Percentiles rank a stretch among this genome's conserved stretches.
Conservation (phyloP, 352 stramenopile species). For the Pythium scleroteichum region DNA sequence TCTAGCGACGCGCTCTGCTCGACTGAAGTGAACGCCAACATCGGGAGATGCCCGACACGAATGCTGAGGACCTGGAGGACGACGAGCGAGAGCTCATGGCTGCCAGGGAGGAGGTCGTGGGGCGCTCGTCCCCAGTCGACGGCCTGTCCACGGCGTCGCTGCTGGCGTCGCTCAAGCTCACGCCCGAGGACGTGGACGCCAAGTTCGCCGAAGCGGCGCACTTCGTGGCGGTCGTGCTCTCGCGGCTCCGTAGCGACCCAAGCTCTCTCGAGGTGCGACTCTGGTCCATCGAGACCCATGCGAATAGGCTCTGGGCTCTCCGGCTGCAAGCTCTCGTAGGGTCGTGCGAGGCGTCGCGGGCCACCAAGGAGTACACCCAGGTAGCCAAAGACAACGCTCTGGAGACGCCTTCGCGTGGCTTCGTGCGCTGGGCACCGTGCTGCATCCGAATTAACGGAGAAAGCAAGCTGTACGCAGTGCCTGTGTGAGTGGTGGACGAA, state of each 20-base stretch:
- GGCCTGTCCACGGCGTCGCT: slow-evolving; percentile 6
- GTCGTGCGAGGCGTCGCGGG: slow-evolving; percentile 57
- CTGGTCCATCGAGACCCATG: slow-evolving; percentile 48
- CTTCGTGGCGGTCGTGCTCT: slow-evolving; percentile 59
- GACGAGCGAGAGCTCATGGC: slow-evolving; percentile 38
- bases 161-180: slow-evolving; percentile 17
- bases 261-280: slow-evolving; percentile 45
- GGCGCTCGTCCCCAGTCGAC: not conserved
- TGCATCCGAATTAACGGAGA: slow-evolving; percentile 47
- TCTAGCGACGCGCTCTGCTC: slow-evolving; percentile 8
- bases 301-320: slow-evolving; percentile 53
- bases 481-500: no score
- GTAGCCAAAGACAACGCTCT: slow-evolving; percentile 5
- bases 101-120: slow-evolving; percentile 3
- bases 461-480: slow-evolving; percentile 52
- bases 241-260: slow-evolving; percentile 50
- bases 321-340: slow-evolving; percentile 59
- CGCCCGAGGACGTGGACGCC: slow-evolving; percentile 9
- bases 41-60: slow-evolving; percentile 9
- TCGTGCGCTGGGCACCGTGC: slow-evolving; percentile 30
- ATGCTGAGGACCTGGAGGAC: slow-evolving; percentile 25
- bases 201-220: slow-evolving; percentile 51
- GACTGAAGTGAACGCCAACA: not conserved
- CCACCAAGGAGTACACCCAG: slow-evolving; percentile 44
- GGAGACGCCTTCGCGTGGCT: slow-evolving; percentile 3